phyloP scores from a whole-genome alignment of 2,329 filamentous ascomycete species.

The Allantophomopsis lycopodina region DNA sequence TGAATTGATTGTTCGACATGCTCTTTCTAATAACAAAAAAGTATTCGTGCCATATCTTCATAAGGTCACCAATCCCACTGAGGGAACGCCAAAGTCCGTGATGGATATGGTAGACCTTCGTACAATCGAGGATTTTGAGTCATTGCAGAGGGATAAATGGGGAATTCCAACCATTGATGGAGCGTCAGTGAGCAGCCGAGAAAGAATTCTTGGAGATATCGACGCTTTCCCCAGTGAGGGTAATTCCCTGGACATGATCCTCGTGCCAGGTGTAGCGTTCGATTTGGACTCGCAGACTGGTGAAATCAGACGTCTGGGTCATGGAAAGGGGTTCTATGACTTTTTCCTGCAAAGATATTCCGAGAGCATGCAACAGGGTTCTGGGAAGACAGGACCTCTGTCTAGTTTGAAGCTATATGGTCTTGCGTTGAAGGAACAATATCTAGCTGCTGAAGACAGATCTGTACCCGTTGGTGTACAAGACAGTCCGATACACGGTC shows the following conservation, averaged over 20 bases:
- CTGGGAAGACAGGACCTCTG: slow-evolving; percentile 25
- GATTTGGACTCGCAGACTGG: slow-evolving; percentile 42
- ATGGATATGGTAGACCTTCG: slow-evolving; percentile 92
- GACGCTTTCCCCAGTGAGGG: too few relatives aligned
- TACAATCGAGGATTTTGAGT: slow-evolving; percentile 64
- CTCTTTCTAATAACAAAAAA: slow-evolving; percentile 61
- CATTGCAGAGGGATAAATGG: slow-evolving; percentile 70
- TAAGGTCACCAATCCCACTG: slow-evolving; percentile 27
- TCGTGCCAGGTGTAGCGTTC: slow-evolving; percentile 90
- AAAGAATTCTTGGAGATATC: slow-evolving; percentile 57
- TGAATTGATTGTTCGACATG: slow-evolving; percentile 66
- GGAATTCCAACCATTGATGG: slow-evolving; percentile 78
- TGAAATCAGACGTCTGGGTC: slow-evolving; percentile 64
- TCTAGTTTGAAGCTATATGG: slow-evolving; percentile 52
- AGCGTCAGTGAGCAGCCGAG: slow-evolving; percentile 48
- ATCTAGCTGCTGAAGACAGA: slow-evolving; percentile 40
- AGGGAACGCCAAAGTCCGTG: slow-evolving; percentile 41
- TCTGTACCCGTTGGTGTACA: slow-evolving; percentile 60
- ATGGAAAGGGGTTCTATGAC: slow-evolving; percentile 98
- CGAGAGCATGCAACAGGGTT: slow-evolving; percentile 6
- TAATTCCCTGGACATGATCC: slow-evolving; percentile 58
- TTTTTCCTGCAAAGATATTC: slow-evolving; percentile 70
- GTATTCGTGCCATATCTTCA: slow-evolving; percentile 90
- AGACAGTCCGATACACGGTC: slow-evolving; percentile 69
- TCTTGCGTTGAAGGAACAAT: slow-evolving; percentile 75